These are phyloP conservation scores for Cladosporium phlei DNA, from an alignment of 2,329 filamentous ascomycete species.

Conservation along the genomic window DNA sequence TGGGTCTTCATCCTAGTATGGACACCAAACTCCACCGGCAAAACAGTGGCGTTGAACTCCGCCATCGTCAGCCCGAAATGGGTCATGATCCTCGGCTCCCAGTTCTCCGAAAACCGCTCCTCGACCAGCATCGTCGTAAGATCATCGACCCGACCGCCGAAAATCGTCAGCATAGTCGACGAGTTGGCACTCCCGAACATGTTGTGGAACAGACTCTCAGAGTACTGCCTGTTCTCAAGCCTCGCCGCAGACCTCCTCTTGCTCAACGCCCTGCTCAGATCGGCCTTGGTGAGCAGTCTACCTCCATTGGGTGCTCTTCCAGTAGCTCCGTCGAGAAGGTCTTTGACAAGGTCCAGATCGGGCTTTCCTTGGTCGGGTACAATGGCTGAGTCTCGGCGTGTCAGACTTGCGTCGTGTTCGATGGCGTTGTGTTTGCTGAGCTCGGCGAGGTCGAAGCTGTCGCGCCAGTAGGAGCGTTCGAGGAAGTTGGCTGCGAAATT, in stretches of 20 bases:
- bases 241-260: constrained; percentile 34
- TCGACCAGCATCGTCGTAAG: constrained; percentile 38
- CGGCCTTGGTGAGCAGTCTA: constrained; percentile 32
- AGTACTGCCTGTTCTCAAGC: constrained; percentile 34
- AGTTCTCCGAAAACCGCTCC: constrained; percentile 38
- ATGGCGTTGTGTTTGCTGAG: constrained; percentile 27
- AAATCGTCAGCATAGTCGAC: constrained; percentile 41
- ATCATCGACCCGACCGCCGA: constrained; percentile 36
- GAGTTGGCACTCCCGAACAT: constrained; percentile 41
- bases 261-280: constrained; percentile 33
- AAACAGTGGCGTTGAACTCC: constrained; percentile 38
- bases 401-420: constrained; percentile 27
- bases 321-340: constrained; percentile 34
- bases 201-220: constrained; percentile 28
- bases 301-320: constrained; percentile 32
- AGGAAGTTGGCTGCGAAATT: constrained; percentile 26
- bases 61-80: constrained; percentile 39
- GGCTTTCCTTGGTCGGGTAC: constrained; percentile 36
- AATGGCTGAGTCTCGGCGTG: constrained; percentile 33
- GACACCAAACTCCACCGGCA: constrained; percentile 37
- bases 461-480: constrained; percentile 26
- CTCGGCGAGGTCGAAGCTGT: constrained; percentile 25
- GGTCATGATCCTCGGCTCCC: constrained; percentile 37
- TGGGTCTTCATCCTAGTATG: constrained; percentile 24
- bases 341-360: constrained; percentile 34